Conservation (phyloP, 1,284 basidiomycete genomes). For the Omphalotus olearius region DNA sequence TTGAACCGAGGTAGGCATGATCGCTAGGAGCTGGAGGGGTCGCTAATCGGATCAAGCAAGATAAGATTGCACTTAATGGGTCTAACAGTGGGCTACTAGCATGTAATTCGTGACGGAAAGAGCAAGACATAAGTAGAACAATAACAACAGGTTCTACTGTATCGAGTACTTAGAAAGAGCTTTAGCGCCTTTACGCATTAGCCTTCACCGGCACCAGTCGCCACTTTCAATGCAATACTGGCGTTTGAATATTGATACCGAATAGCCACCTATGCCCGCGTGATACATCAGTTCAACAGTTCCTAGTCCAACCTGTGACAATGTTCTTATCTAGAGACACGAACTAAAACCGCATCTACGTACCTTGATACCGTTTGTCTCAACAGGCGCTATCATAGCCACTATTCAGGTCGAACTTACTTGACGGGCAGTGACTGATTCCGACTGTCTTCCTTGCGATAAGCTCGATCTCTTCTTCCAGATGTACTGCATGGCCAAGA, state of each 20-base stretch:
- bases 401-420: constrained; percentile 87
- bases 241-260: constrained; percentile 83
- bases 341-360: constrained; percentile 10
- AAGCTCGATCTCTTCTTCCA: constrained; percentile 76
- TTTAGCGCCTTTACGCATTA: no score
- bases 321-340: constrained; percentile 1
- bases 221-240: constrained; percentile 80
- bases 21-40: constrained; percentile 24
- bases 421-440: constrained; percentile 89
- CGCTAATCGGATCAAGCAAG: no score
- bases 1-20: no score
- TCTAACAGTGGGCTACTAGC: no score
- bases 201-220: no score
- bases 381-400: constrained; percentile 81
- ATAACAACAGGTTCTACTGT: no score
- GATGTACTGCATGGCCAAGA: constrained; percentile 89
- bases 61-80: no score
- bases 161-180: no score
- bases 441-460: constrained; percentile 69
- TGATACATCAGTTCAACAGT: constrained; percentile 93
- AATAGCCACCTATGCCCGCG: no score
- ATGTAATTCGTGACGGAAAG: no score
- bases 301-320: constrained; percentile 76
- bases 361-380: constrained; percentile 79
- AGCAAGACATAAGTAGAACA: no score